Base-by-base conservation (phyloP, 164 flowering plant species). In the Akebia trifoliata region DNA sequence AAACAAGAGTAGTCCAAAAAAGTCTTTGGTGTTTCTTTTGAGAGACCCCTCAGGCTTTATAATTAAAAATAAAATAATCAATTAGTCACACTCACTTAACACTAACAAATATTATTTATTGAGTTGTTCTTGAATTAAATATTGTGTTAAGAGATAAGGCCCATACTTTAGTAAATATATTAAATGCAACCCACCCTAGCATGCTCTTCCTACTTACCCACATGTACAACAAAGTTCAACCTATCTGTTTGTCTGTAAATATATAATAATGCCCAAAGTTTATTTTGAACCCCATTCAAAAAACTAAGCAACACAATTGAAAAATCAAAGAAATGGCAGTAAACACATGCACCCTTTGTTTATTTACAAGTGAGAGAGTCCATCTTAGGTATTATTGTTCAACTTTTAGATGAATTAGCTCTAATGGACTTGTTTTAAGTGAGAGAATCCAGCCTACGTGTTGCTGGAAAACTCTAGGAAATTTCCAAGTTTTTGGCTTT, bases 401-500 rank as follows among this genome's bases (percentile, higher is more conserved):
- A 1, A 39, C n/a, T 47, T 40, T 51, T 58, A 36, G 58, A 65
- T 50, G 46, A 50, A 48, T 56, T 48, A 52, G 29, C 38, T 8
- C 20, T 10, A 38, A 28, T 48, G 30, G 1, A 25, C 17, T 50
- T 56, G 3, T 42, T 64, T 22, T 46, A 44, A 20, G 18, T 18
- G 24, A 25, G 15, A 18, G 18, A 37, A 37, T 37, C 45, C 51
- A 51, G 22, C 57, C 14, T 24, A 21, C 47, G 18, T 47, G 50
- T 28, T 24, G 17, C 24, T 55, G 51, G 54, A 35, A 56, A 60
- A 48, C 46, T 12, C 53, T 56, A 50, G 51, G 51, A 61, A 61
- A 62, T 67, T 67, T 62, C 62, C 21, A 28, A 42, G 40, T 25
- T 52, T 46, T 42, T 40, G 57, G 48, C 47, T 29, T 20, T 56